Evolutionary conservation across 345 rosid species (phyloP).

Genomic region (Brassica napus): Da-Ae NC_063452.1:63149001-63149500

Average conservation of each 20-base stretch:
- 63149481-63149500: slow-evolving; percentile 14
- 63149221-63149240: slow-evolving; percentile 62
- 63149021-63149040: slow-evolving; percentile 67
- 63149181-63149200: slow-evolving; percentile 82
- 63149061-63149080: slow-evolving; percentile 53
- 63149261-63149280: slow-evolving; percentile 75
- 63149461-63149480: neutral
- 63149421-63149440: slow-evolving; percentile 62
- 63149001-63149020: slow-evolving; percentile 61
- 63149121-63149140: slow-evolving; percentile 67
- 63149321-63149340: slow-evolving; percentile 23
- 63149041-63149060: slow-evolving; percentile 59
- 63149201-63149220: slow-evolving; percentile 80
- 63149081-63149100: slow-evolving; percentile 83
- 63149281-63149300: slow-evolving; percentile 76
- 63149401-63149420: slow-evolving; percentile 45
- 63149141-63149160: slow-evolving; percentile 68
- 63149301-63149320: slow-evolving; percentile 75
- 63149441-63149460: slow-evolving; percentile 43
- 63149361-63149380: slow-evolving; percentile 44
- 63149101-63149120: slow-evolving; percentile 92
- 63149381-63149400: slow-evolving; percentile 68
- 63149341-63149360: slow-evolving; percentile 28
- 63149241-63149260: slow-evolving; percentile 79
- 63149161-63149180: slow-evolving; percentile 72